Base-by-base conservation (phyloP, 2,329 filamentous ascomycete species). In the Aspergillus candidus region DNA sequence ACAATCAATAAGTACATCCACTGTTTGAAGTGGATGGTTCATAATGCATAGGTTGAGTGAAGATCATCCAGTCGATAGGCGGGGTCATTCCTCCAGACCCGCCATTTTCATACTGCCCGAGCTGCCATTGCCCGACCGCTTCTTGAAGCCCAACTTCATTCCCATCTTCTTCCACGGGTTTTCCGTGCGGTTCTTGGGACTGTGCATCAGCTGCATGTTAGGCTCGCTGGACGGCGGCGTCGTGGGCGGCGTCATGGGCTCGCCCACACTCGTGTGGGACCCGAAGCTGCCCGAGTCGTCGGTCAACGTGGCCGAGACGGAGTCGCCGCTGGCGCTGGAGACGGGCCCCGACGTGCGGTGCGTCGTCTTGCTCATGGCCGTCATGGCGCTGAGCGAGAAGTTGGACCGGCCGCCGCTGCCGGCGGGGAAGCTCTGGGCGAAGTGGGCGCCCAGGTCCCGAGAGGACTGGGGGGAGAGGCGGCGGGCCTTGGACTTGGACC, bases 121-220 rank as follows among this genome's bases (percentile, higher is more conserved):
- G 38, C 52, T 57, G 15, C 51, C 50, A 7, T 52, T 49, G 18
- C 54, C 53, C 14, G 62, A 60, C 15, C 59, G 61, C 51, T 69
- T 69, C 49, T 68, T 70, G 47, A 68, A 70, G 11, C 67, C 67
- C 41, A 76, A 56, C 54, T 72, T 74, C 62, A 72, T 69, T 3
- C 71, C 71, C 71, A 74, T 73, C 52, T 74, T 75, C 58, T 73
- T 75, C 72, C 72, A 76, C 4, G 71, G 68, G 52, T 73, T 72
- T 39, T 75, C 69, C 47, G 66, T 57, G 48, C 68, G 65, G 47
- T 56, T 54, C 55, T 68, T 66, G n/a, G 68, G 66, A 46, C 66
- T 71, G 35, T 62, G 54, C 12, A 52, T 47, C 34, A 59, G 47
- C 35, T 58, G 45, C 42, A 60, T 47, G 34, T 62, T 43, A 32